Evolutionary conservation across 2,329 filamentous ascomycete species (phyloP).

Genomic region (Calonectria pseudoturangicola): DNA sequence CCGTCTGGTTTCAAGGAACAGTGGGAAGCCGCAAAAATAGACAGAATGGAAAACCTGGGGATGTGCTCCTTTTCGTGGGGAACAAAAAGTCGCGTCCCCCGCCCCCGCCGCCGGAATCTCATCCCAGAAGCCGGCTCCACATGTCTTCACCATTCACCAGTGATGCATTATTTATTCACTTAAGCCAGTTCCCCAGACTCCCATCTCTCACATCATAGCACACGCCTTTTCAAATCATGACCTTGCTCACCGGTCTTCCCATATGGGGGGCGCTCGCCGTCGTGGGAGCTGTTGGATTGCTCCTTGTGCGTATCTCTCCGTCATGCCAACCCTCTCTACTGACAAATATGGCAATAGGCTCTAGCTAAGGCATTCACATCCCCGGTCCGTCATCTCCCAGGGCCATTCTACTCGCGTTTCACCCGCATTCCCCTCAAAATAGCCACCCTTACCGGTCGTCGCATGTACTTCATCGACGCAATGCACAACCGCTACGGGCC

Average conservation of each 20-base stretch:
- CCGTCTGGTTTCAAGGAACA: neutral
- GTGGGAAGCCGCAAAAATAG: neutral
- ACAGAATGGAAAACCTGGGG: neutral
- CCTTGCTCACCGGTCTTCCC: neutral
- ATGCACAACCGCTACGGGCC: conserved; percentile 30
- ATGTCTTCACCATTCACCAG: neutral
- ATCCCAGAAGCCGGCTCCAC: neutral
- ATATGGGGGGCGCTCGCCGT: conserved; percentile 9
- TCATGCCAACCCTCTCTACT: neutral
- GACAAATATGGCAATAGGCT: neutral
- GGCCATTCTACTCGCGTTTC: conserved; percentile 38
- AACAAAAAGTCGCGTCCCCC: neutral
- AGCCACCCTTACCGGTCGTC: conserved; percentile 8
- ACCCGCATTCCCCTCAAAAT: conserved; percentile 36
- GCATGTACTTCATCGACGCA: conserved; percentile 39
- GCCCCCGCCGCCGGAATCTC: neutral
- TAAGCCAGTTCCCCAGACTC: neutral
- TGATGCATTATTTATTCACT: neutral
- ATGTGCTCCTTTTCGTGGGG: conserved; percentile 6
- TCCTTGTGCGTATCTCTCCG: neutral
- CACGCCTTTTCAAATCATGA: neutral
- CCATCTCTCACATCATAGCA: neutral
- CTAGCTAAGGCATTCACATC: neutral
- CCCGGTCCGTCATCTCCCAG: conserved; percentile 26
- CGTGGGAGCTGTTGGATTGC: neutral